phyloP scores from a whole-genome alignment of 495 filamentous ascomycete genomes.

The Penicillium malachiteum region DNA sequence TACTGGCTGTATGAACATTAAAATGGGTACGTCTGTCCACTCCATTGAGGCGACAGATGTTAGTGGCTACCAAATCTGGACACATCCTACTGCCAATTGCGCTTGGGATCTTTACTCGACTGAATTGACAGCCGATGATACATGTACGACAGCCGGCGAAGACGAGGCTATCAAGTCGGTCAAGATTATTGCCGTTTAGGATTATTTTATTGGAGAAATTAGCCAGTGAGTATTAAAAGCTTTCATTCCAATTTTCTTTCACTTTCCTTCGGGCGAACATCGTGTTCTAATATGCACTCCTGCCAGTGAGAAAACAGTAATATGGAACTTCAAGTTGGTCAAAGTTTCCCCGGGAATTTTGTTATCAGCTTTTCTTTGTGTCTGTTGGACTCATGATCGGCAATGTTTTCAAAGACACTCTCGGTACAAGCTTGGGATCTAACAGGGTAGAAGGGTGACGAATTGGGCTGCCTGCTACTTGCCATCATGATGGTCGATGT shows the following conservation, averaged over 20 bases:
- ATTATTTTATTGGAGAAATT: neutral
- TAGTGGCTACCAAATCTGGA: neutral
- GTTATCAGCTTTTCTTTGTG: neutral
- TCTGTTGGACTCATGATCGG: neutral
- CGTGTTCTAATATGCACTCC: neutral
- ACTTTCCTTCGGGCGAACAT: neutral
- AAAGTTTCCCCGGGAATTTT: neutral
- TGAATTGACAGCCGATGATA: neutral
- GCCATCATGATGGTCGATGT: conserved; percentile 1
- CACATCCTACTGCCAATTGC: conserved; percentile 1
- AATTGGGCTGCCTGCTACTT: neutral
- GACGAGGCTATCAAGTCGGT: conserved; percentile 1
- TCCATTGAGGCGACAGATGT: neutral
- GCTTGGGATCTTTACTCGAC: neutral
- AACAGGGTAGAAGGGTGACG: neutral
- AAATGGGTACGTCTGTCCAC: neutral
- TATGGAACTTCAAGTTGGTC: neutral
- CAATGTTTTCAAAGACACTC: neutral
- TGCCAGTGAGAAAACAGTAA: neutral
- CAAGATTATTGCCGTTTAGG: neutral
- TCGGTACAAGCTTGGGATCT: neutral
- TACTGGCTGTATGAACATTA: neutral
- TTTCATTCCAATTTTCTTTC: neutral
- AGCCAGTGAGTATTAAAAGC: neutral
- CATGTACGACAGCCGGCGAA: neutral